A percentile compares a stretch with the other conserved stretches of the same genome.
phyloP scores from a whole-genome alignment of 1,139 yeast species.

The Sugiyamaella sp. region DNA sequence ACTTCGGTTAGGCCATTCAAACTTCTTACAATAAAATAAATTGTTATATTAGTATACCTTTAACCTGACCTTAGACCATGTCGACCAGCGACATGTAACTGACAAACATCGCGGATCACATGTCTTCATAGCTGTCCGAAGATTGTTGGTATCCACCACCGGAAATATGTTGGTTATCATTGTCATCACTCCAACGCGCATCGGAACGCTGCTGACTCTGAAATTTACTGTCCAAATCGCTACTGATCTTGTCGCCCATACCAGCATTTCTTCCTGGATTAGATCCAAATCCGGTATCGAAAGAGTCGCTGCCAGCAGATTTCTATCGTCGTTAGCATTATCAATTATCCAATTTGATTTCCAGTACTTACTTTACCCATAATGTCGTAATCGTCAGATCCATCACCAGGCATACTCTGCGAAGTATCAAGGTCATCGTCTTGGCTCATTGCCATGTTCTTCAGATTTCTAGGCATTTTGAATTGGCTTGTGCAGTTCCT shows the following conservation, averaged over 20 bases:
- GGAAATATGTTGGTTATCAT: conserved; percentile 1
- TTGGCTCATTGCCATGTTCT: conserved; percentile 12
- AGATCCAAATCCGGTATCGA: background rate
- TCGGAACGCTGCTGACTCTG: conserved; percentile 7
- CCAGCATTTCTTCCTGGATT: background rate
- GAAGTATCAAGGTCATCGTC: conserved; percentile 12
- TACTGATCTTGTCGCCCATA: background rate
- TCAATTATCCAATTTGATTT: background rate
- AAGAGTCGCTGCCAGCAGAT: conserved; percentile 5
- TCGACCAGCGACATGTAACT: conserved; percentile 11
- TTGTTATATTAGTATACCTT: background rate
- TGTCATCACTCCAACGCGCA: conserved; percentile 12
- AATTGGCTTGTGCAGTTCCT: background rate
- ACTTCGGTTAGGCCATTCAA: no score
- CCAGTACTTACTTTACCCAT: conserved; percentile 13
- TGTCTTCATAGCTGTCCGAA: background rate
- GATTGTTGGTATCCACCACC: conserved; percentile 8
- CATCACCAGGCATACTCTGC: background rate
- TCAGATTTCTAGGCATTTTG: conserved; percentile 18
- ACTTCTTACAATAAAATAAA: background rate
- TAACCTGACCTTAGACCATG: background rate
- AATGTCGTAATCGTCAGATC: conserved; percentile 10
- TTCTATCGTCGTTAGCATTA: conserved; percentile 1
- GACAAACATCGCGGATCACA: background rate
- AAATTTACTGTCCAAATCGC: background rate